phyloP scores from a whole-genome alignment of 139 green algal genomes.

The Chlamydomonas sp. region DNA sequence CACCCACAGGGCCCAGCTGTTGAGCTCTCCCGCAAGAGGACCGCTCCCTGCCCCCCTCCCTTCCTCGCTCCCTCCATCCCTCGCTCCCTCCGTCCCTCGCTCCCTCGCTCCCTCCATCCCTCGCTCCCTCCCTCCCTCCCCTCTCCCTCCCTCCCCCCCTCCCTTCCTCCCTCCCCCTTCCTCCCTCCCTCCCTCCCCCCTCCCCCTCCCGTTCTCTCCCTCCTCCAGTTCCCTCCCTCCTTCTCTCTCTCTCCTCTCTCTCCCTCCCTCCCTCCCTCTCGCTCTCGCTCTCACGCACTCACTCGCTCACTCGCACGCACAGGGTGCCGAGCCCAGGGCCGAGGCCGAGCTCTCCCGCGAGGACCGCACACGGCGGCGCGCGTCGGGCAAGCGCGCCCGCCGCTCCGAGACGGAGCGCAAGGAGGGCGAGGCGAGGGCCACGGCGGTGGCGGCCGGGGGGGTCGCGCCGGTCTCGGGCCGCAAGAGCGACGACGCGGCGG shows the following conservation, averaged over 20 bases:
- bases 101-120: neutral
- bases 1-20: no score
- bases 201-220: neutral
- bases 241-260: neutral
- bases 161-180: neutral
- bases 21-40: neutral
- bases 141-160: neutral
- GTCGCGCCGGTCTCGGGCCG: conserved; percentile 34
- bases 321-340: no score
- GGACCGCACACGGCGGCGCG: conserved; percentile 56
- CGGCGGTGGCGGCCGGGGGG: conserved; percentile 28
- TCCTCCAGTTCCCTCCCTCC: neutral
- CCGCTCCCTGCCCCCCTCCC: neutral
- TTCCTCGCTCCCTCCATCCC: neutral
- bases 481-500: conserved; percentile 35
- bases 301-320: no score
- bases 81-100: neutral
- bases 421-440: conserved; percentile 20
- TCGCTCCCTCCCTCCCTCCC: neutral
- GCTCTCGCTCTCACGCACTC: neutral
- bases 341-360: conserved; percentile 56
- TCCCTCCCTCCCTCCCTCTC: neutral
- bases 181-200: neutral
- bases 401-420: conserved; percentile 44
- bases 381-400: conserved; percentile 56